Conservation (phyloP, 306 rosid species). For the Vachellia collinsii region DNA sequence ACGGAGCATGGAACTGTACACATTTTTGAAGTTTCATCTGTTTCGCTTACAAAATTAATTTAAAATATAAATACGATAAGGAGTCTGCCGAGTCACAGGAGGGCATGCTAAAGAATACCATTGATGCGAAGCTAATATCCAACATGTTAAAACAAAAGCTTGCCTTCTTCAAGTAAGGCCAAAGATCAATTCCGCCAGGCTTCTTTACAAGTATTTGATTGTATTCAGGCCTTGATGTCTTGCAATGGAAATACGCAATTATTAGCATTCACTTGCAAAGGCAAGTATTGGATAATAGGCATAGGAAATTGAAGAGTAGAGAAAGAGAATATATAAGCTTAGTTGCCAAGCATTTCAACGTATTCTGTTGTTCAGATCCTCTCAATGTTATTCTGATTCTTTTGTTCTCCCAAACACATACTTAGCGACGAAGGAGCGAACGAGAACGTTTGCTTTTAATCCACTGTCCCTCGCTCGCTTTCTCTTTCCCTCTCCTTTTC, state of each 20-base stretch:
- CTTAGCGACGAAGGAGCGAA: no score
- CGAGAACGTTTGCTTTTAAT: not conserved
- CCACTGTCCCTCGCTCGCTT: no score
- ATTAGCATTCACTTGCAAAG: constrained; percentile 17
- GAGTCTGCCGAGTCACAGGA: constrained; percentile 8
- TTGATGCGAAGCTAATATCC: constrained; percentile 10
- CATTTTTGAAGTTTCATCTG: constrained; percentile 27
- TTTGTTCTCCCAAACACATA: no score
- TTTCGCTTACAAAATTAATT: constrained; percentile 23
- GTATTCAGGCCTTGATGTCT: constrained; percentile 95
- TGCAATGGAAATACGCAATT: constrained; percentile 42
- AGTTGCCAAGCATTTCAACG: constrained; percentile 18
- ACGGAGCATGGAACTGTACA: constrained; percentile 8
- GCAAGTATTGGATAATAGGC: not conserved
- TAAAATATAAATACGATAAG: constrained; percentile 30
- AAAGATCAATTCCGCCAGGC: constrained; percentile 62
- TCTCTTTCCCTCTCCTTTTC: no score
- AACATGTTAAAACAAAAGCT: constrained; percentile 14
- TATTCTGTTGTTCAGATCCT: no score
- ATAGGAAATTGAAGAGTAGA: not conserved
- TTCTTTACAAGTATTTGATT: constrained; percentile 83
- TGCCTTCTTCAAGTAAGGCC: constrained; percentile 53
- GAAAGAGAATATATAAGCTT: constrained; percentile 2
- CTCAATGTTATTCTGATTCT: no score
- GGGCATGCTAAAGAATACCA: constrained; percentile 6